phyloP scores from a whole-genome alignment of 2,329 filamentous ascomycete species.

The Tolypocladium guangdongense region DNA sequence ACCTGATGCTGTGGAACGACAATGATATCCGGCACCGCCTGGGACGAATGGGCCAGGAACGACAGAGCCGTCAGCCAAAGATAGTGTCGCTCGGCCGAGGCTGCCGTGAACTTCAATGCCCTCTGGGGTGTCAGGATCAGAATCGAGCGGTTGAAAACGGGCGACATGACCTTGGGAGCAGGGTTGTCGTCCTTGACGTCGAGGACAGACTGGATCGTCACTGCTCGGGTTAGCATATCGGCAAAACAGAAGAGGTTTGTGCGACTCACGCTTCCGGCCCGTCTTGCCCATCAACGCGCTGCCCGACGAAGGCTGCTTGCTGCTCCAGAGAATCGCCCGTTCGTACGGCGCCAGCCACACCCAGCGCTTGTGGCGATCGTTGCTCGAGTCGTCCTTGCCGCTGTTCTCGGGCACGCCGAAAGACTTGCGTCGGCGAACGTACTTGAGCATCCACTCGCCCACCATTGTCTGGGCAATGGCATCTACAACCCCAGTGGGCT shows the following conservation, averaged over 20 bases:
- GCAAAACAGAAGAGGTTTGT: slow-evolving; percentile 2
- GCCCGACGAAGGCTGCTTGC: slow-evolving; percentile 85
- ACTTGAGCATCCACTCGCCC: slow-evolving; percentile 94
- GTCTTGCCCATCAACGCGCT: slow-evolving; percentile 86
- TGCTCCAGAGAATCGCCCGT: slow-evolving; percentile 93
- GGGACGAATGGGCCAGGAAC: slow-evolving; percentile 83
- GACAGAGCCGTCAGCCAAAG: slow-evolving; percentile 91
- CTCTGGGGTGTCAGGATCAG: slow-evolving; percentile 87
- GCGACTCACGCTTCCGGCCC: slow-evolving; percentile 77
- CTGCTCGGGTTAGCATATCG: slow-evolving; percentile 37
- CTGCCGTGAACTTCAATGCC: slow-evolving; percentile 89
- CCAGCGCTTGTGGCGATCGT: slow-evolving; percentile 87
- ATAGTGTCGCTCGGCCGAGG: slow-evolving; percentile 75
- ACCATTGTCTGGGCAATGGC: slow-evolving; percentile 98
- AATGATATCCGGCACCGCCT: slow-evolving; percentile 66
- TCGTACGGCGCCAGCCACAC: slow-evolving; percentile 98
- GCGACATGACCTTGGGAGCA: slow-evolving; percentile 56
- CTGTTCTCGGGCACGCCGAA: slow-evolving; percentile 68
- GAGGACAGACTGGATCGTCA: slow-evolving; percentile 88
- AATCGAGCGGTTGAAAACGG: slow-evolving; percentile 84
- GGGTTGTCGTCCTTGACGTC: slow-evolving; percentile 94
- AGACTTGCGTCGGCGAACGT: slow-evolving; percentile 76
- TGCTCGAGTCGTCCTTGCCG: slow-evolving; percentile 58
- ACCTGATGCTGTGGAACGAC: slow-evolving; percentile 35
- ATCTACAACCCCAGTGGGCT: slow-evolving; percentile 77